Conservation (phyloP, 2,329 filamentous ascomycete genomes). For the Huntiella moniliformis region DNA sequence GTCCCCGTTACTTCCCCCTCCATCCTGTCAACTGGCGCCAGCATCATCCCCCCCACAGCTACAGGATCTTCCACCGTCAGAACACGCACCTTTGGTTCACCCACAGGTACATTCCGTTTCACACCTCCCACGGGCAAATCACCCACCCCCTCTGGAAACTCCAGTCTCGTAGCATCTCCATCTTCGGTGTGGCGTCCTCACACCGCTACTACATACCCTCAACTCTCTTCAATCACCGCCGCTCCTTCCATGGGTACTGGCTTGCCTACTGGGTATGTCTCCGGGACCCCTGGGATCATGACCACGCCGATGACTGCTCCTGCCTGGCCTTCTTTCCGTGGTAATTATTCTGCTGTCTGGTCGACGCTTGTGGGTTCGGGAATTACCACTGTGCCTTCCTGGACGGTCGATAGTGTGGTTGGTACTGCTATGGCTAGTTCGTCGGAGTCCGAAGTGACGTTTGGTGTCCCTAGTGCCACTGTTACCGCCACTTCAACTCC, state of each 20-base stretch:
- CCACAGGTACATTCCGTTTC: background rate
- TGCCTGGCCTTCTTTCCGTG: slow-evolving; percentile 1
- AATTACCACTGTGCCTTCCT: background rate
- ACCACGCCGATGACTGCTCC: background rate
- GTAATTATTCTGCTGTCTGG: slow-evolving; percentile 6
- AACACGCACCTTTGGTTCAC: background rate
- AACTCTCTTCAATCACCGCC: slow-evolving; percentile 1
- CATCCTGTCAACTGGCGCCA: too few relatives aligned
- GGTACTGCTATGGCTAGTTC: background rate
- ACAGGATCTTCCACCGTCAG: background rate
- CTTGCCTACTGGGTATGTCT: background rate
- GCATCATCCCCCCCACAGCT: too few relatives aligned
- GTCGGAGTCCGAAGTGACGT: background rate
- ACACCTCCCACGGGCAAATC: background rate
- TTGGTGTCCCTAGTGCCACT: background rate
- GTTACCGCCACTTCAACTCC: too few relatives aligned
- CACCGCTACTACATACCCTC: background rate
- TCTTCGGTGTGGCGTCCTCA: slow-evolving; percentile 1
- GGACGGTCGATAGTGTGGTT: background rate
- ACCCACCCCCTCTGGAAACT: background rate
- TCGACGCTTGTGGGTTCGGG: background rate
- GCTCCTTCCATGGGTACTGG: background rate
- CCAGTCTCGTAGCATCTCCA: background rate
- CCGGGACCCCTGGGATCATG: slow-evolving; percentile 1
- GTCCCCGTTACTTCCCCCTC: background rate